These are phyloP conservation scores for Babesia ovis DNA, from an alignment of 169 alveolate genomes.

Conservation along the genomic window DNA sequence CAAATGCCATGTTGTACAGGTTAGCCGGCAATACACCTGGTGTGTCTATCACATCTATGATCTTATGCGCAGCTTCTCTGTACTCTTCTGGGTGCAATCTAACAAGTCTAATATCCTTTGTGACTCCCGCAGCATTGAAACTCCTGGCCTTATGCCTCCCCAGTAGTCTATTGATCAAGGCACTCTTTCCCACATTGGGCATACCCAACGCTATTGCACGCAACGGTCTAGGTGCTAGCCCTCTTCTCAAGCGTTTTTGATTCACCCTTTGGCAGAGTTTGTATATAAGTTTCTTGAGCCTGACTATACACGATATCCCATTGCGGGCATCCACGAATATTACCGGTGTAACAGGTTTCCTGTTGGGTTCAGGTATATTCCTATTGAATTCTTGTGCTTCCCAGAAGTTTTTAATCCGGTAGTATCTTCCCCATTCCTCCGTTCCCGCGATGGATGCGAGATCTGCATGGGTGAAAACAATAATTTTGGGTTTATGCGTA, in stretches of 20 bases:
- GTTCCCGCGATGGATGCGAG: slow-evolving; percentile 62
- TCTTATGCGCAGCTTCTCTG: slow-evolving; percentile 52
- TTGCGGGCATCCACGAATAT: slow-evolving; percentile 75
- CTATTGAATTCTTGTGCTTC: slow-evolving; percentile 58
- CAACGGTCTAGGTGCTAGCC: slow-evolving; percentile 69
- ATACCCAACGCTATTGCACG: slow-evolving; percentile 79
- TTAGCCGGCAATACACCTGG: slow-evolving; percentile 76
- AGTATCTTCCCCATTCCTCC: slow-evolving; percentile 77
- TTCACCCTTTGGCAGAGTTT: slow-evolving; percentile 63
- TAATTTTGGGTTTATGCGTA: slow-evolving; percentile 71
- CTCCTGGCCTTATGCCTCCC: slow-evolving; percentile 76
- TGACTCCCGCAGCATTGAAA: slow-evolving; percentile 79
- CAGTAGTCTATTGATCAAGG: slow-evolving; percentile 75
- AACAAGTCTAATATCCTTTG: slow-evolving; percentile 65
- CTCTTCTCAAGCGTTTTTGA: slow-evolving; percentile 63
- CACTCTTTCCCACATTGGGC: slow-evolving; percentile 85
- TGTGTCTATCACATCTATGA: slow-evolving; percentile 74
- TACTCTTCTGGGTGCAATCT: slow-evolving; percentile 59
- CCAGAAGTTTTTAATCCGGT: slow-evolving; percentile 63
- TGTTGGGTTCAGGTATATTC: slow-evolving; percentile 65
- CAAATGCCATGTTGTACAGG: slow-evolving; percentile 51
- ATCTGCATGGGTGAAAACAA: slow-evolving; percentile 76
- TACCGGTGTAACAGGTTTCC: slow-evolving; percentile 64
- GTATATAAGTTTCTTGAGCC: slow-evolving; percentile 70
- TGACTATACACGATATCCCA: slow-evolving; percentile 68